Evolutionary conservation across 176 grass and related monocot species (phyloP).

Genomic region (Aegilops longissima): DNA sequence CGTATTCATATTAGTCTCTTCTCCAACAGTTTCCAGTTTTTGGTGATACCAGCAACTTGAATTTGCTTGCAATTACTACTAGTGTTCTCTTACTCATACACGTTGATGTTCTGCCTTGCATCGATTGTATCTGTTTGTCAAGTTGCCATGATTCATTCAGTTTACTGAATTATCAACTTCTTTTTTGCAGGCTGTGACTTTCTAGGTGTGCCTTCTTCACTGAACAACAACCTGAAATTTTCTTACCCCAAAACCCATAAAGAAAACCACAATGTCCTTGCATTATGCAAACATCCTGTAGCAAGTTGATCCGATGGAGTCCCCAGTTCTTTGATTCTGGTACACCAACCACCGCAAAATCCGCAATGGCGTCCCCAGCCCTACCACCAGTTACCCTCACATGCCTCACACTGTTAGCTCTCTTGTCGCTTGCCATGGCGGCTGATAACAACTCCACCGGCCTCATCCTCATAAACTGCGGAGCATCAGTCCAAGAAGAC

Average conservation of each 20-base stretch:
- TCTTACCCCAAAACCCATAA: background rate
- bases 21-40: background rate
- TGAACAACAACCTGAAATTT: background rate
- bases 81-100: background rate
- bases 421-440: background rate
- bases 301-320: background rate
- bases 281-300: background rate
- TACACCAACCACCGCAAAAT: background rate
- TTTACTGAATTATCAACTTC: background rate
- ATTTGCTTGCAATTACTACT: background rate
- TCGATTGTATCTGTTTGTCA: background rate
- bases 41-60: background rate
- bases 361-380: background rate
- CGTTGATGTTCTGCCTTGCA: background rate
- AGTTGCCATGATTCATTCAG: background rate
- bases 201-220: background rate
- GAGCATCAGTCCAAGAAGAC: background rate
- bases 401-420: conserved; percentile 21
- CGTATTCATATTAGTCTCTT: background rate
- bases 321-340: background rate
- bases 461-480: conserved; percentile 50
- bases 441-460: conserved; percentile 29
- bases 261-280: background rate
- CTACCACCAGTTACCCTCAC: conserved; percentile 6
- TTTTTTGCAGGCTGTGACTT: conserved; percentile 5